phyloP scores from a whole-genome alignment of 495 filamentous ascomycete species.

The Cercophora scortea region DNA sequence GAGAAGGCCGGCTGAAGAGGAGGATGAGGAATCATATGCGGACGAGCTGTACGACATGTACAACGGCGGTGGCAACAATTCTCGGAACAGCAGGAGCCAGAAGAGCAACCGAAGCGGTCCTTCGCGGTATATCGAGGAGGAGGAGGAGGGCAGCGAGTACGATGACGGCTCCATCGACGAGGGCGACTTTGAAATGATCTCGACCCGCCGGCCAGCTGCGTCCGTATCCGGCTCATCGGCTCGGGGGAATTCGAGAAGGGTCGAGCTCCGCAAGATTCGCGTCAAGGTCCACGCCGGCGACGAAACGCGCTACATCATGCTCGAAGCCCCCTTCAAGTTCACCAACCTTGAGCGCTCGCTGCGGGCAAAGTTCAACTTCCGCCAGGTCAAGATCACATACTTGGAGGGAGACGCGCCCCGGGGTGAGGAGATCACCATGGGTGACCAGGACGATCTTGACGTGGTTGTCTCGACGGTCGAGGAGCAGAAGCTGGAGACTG shows the following conservation, averaged over 20 bases:
- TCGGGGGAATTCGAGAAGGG: conserved; percentile 33
- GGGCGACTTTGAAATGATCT: conserved; percentile 78
- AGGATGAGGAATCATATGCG: conserved; percentile 54
- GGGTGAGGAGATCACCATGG: conserved; percentile 92
- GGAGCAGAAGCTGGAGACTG: conserved; percentile 70
- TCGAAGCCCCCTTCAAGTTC: conserved; percentile 64
- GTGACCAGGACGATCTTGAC: conserved; percentile 92
- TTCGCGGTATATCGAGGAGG: conserved; percentile 62
- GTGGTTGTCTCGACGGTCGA: conserved; percentile 65
- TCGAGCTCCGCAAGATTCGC: conserved; percentile 55
- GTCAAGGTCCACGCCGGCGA: conserved; percentile 79
- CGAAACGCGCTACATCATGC: conserved; percentile 92
- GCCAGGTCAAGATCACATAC: conserved; percentile 68
- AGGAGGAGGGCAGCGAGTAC: conserved; percentile 63
- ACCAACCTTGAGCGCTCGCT: conserved; percentile 68
- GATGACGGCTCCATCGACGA: conserved; percentile 63
- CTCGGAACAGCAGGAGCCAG: conserved; percentile 26
- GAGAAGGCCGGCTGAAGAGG: conserved; percentile 31
- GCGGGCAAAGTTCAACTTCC: conserved; percentile 74
- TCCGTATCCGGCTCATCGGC: conserved; percentile 28
- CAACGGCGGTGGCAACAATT: conserved; percentile 26
- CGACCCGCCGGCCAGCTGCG: conserved; percentile 29
- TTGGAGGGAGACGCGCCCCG: conserved; percentile 74
- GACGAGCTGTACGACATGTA: conserved; percentile 71
- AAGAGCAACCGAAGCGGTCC: conserved; percentile 23